Evolutionary conservation across 768 basidiomycete species (phyloP).

Genomic region (Peribolospora baueri): DNA sequence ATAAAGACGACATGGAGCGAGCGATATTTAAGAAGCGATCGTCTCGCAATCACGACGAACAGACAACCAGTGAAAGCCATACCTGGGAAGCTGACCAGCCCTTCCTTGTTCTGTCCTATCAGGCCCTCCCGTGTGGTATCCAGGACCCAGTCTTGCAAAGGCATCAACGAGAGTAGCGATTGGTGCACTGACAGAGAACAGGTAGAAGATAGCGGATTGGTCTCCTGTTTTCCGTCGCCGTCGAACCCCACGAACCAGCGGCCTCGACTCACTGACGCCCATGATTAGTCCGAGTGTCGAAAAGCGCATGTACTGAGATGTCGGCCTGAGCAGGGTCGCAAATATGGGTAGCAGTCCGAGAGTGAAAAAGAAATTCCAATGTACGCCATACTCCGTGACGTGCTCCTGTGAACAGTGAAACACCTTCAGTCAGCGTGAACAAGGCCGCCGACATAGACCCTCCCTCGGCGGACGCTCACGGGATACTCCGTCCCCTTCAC

Average conservation of each 20-base stretch:
- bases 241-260: too few species aligned
- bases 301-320: constrained; percentile 34
- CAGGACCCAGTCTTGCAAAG: constrained; percentile 41
- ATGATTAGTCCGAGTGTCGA: constrained; percentile 38
- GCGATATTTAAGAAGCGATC: neutral
- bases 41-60: too few species aligned
- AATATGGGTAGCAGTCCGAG: constrained; percentile 48
- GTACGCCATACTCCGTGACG: constrained; percentile 78
- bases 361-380: constrained; percentile 98
- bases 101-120: constrained; percentile 73
- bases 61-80: neutral
- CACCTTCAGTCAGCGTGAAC: neutral
- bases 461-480: constrained; percentile 25
- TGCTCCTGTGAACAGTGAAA: constrained; percentile 39
- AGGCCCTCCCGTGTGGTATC: constrained; percentile 36
- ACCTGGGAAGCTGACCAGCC: constrained; percentile 57
- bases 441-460: neutral
- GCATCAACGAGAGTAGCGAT: constrained; percentile 30
- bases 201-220: neutral
- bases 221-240: too few species aligned
- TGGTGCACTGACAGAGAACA: constrained; percentile 38
- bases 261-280: constrained; percentile 22
- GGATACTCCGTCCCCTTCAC: constrained; percentile 91
- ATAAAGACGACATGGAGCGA: neutral
- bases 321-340: constrained; percentile 35